These are phyloP conservation scores for Inonotus obliquus DNA, from an alignment of 1,284 basidiomycete species.

Conservation along the genomic window DNA sequence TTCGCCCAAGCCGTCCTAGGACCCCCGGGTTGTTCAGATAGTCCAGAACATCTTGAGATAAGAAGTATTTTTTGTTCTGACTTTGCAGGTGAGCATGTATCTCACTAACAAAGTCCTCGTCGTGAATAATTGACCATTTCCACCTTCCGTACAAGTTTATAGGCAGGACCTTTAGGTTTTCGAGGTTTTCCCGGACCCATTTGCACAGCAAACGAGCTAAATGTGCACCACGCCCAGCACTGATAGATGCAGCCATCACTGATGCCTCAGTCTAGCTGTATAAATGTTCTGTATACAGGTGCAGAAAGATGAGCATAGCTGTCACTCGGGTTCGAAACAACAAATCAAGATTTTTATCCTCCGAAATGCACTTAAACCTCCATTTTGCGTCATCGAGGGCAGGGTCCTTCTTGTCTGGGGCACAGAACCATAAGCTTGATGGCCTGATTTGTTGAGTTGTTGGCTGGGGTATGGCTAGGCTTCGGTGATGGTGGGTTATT, in stretches of 20 bases:
- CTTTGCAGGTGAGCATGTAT: slow-evolving; percentile 27
- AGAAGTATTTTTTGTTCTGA: slow-evolving; percentile 24
- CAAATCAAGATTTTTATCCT: neutral
- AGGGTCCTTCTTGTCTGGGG: neutral
- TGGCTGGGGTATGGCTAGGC: too few relatives aligned
- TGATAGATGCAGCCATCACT: neutral
- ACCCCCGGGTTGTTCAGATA: slow-evolving; percentile 24
- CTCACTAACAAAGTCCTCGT: slow-evolving; percentile 28
- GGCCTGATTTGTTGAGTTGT: too few relatives aligned
- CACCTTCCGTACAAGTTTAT: slow-evolving; percentile 18
- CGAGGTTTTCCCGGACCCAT: slow-evolving; percentile 22
- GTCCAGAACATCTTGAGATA: slow-evolving; percentile 26
- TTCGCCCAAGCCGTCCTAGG: slow-evolving; percentile 16
- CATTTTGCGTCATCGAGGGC: neutral
- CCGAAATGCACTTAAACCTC: neutral
- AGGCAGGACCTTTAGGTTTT: slow-evolving; percentile 22
- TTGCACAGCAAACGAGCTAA: slow-evolving; percentile 18
- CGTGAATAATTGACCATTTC: slow-evolving; percentile 23
- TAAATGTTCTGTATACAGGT: neutral
- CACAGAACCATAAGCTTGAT: neutral
- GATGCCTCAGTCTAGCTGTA: neutral
- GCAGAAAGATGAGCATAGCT: neutral
- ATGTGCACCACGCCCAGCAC: neutral
- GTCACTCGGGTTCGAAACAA: neutral
- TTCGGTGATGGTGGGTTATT: too few relatives aligned